Percentiles rank a stretch among this genome's conserved stretches.
These are phyloP conservation scores for Amanita rimosa DNA, from an alignment of 768 basidiomycete genomes.

Conservation along the genomic window DNA sequence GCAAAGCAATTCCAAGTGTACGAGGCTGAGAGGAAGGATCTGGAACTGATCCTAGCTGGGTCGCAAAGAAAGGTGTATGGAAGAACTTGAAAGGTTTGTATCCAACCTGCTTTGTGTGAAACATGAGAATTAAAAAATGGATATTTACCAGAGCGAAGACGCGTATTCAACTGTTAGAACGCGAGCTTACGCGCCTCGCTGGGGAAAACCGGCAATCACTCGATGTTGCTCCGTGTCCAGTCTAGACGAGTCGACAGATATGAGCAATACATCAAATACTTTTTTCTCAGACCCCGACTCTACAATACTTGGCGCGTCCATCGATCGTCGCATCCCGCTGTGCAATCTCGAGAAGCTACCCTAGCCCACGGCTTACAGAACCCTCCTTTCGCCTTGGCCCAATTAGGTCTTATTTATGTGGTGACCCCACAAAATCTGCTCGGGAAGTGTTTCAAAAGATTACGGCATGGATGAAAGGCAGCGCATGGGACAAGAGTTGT, in stretches of 20 bases:
- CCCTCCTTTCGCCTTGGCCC: too few species aligned
- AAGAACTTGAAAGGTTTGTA: conserved; percentile 52
- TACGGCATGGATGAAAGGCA: too few species aligned
- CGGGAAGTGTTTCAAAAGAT: too few species aligned
- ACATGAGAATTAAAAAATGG: neutral
- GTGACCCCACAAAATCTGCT: too few species aligned
- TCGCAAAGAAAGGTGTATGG: conserved; percentile 79
- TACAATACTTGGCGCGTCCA: conserved; percentile 1
- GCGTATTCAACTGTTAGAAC: conserved; percentile 71
- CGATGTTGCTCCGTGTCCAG: conserved; percentile 5
- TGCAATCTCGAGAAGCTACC: neutral
- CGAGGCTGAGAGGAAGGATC: conserved; percentile 62
- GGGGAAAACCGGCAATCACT: conserved; percentile 67
- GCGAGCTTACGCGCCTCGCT: conserved; percentile 54
- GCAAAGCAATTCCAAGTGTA: conserved; percentile 53
- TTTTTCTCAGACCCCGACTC: conserved; percentile 6
- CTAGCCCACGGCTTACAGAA: too few species aligned
- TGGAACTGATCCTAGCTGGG: conserved; percentile 70
- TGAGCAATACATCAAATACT: conserved; percentile 1
- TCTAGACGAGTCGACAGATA: neutral
- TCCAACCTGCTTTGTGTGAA: neutral
- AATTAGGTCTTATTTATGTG: too few species aligned
- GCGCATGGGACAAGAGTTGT: too few species aligned
- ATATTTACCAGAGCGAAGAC: conserved; percentile 34
- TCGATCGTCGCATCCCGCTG: conserved; percentile 9